phyloP scores from a whole-genome alignment of 1,284 basidiomycete genomes.

The Papiliotrema fonsecae region DNA sequence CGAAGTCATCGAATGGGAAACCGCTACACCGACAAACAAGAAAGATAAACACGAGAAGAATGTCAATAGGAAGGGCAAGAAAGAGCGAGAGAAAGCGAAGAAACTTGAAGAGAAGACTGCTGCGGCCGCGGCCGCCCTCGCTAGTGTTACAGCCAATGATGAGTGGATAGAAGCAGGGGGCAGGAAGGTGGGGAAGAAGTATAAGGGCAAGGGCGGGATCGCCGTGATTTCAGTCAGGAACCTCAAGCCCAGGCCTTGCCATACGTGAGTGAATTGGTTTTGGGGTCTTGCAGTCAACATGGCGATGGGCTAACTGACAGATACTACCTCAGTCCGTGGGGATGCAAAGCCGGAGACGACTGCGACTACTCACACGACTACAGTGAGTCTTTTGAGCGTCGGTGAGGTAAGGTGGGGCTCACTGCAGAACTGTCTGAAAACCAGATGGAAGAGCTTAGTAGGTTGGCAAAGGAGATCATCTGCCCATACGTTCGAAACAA shows the following conservation, averaged over 20 bases:
- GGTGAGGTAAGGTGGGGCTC: no score
- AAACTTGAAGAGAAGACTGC: neutral
- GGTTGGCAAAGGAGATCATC: constrained; percentile 38
- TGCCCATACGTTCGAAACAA: constrained; percentile 33
- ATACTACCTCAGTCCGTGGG: constrained; percentile 25
- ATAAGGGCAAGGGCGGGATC: constrained; percentile 2
- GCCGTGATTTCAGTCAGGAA: constrained; percentile 15
- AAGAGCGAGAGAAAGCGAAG: neutral
- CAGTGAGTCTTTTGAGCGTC: constrained; percentile 13
- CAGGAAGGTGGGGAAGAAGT: constrained; percentile 16
- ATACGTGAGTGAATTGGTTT: constrained; percentile 28
- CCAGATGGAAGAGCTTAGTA: constrained; percentile 32
- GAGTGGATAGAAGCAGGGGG: constrained; percentile 12
- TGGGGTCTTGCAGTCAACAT: no score
- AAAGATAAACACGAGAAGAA: neutral
- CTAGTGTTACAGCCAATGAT: no score
- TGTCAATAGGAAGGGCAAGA: neutral
- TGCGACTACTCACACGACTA: constrained; percentile 41
- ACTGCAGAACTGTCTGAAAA: constrained; percentile 30
- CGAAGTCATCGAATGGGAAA: constrained; percentile 2
- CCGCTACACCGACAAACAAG: neutral
- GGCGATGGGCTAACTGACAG: no score
- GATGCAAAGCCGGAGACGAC: constrained; percentile 32
- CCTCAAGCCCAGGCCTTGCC: constrained; percentile 28
- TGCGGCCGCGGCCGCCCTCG: no score